phyloP scores from a whole-genome alignment of 805 yeast species.

The Ascoidea asiatica region DNA sequence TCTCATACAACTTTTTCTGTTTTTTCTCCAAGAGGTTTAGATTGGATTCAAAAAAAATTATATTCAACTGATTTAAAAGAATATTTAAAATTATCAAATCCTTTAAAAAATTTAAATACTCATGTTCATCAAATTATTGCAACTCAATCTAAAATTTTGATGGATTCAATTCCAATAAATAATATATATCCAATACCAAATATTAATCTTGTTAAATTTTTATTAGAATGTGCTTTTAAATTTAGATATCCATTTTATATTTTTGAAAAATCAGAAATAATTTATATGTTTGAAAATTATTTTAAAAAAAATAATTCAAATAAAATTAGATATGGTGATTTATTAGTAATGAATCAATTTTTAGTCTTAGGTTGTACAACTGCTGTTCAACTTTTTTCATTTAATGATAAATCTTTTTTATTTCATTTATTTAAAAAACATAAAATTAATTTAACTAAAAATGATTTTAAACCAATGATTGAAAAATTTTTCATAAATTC shows the following conservation, averaged over 20 bases:
- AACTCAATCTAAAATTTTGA: background rate
- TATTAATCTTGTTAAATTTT: background rate
- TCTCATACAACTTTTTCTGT: constrained; percentile 23
- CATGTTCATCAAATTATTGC: background rate
- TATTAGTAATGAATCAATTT: background rate
- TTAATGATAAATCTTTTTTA: background rate
- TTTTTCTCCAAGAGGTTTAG: constrained; percentile 26
- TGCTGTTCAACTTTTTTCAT: background rate
- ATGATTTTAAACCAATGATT: background rate
- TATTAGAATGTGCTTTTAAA: background rate
- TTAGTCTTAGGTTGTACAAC: background rate
- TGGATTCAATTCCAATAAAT: background rate
- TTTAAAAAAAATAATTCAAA: too few species aligned
- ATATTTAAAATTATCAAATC: background rate
- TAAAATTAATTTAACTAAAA: background rate
- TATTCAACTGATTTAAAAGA: background rate
- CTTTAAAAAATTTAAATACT: background rate
- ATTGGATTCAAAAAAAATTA: constrained; percentile 20
- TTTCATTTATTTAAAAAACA: background rate
- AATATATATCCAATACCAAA: background rate
- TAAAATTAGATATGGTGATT: background rate
- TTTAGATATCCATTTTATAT: background rate
- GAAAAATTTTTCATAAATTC: constrained; percentile 22
- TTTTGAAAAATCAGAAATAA: background rate
- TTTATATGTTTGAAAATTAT: too few species aligned